Conservation (phyloP, 129 eudicot genomes). For the Helichrysum umbraculigerum region DNA sequence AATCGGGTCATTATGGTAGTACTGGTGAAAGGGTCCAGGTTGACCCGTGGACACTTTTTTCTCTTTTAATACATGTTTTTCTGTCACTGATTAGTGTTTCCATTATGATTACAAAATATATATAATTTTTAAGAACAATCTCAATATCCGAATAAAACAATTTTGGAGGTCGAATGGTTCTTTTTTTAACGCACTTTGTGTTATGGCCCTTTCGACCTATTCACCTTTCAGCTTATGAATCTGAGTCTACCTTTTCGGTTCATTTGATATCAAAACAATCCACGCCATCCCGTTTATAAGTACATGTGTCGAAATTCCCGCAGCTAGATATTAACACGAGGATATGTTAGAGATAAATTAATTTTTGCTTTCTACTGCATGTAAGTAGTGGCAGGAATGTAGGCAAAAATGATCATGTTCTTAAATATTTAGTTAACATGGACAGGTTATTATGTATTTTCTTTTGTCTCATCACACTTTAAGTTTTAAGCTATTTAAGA, state of each 20-base stretch:
- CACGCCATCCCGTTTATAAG: not conserved
- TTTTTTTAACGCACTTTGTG: not conserved
- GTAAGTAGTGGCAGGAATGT: constrained; percentile 8
- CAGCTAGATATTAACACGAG: not conserved
- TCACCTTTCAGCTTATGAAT: not conserved
- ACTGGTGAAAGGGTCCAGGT: not conserved
- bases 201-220: not conserved
- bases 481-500: not conserved
- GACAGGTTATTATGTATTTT: not conserved
- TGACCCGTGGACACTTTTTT: not conserved
- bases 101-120: not conserved
- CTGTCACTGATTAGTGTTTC: not conserved
- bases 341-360: not conserved
- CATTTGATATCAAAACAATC: not conserved
- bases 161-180: not conserved
- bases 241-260: not conserved
- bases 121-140: not conserved
- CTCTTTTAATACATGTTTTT: not conserved
- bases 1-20: not conserved
- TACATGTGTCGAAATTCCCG: not conserved
- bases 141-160: not conserved
- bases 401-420: not conserved
- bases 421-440: not conserved
- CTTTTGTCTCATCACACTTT: not conserved
- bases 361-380: not conserved